Evolutionary conservation across 768 basidiomycete species (phyloP), one percentile per base, ranked within the genome.

Genomic region (Mrakia frigida): DNA sequence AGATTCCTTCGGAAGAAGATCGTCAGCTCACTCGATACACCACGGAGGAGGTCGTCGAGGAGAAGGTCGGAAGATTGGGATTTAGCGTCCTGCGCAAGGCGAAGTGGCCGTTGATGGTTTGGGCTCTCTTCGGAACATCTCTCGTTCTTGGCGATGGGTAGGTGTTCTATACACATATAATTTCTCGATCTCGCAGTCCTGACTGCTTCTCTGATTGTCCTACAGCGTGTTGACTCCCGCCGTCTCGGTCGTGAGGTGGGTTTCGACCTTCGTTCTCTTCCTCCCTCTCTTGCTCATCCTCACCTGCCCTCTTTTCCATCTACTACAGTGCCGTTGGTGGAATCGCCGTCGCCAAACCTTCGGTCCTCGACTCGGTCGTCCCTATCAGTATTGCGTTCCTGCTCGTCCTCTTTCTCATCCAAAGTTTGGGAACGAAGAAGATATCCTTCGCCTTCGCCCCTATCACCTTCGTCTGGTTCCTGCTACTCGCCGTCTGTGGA

Each of bases 341-440:
- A n/a, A 89, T 91, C 76, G 88, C 86, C 0, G 87, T 90, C 21
- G 89, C 88, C 13, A 87, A 87, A 61, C 85, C 87, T 0, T 84
- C 83, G 3, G 86, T 90, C 11, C 72, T 79, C 1, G 78, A 82
- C 14, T 83, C 88, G 56, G 85, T 90, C 59, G 84, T 86, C n/a
- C 84, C 86, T 18, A 88, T 91, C 18, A 89, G 89, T 13, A 87
- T 89, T 70, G 89, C 82, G 0, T 86, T 91, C 79, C 84, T 91
- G 10, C 77, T 89, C 28, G 84, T 84, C 0, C 84, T 91, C 6
- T 91, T 90, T 82, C 79, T 87, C 3, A 82, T 86, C 13, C 90
- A 91, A 79, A 86, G 85, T 50, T 87, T 90, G 77, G 90, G 90
- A 6, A 90, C 89, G 0, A 81, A 84, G 1, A 82, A 84, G n/a